phyloP scores from a whole-genome alignment of 2,329 filamentous ascomycete species.

The Davidsoniella virescens region DNA sequence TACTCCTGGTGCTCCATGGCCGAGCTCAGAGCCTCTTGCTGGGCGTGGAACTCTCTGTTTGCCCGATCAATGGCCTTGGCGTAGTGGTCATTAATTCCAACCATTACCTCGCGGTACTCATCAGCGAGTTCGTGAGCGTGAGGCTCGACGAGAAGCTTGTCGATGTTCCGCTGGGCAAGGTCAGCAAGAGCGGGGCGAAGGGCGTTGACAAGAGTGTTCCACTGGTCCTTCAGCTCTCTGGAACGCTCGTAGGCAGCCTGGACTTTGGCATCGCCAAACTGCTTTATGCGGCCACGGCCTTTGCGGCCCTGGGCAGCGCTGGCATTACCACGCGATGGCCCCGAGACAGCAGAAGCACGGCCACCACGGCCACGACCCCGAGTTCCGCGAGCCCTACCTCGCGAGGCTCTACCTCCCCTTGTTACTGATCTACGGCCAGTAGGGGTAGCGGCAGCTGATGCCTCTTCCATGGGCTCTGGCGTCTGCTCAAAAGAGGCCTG shows the following conservation, averaged over 20 bases:
- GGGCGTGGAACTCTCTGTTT: conserved; percentile 14
- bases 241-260: conserved; percentile 47
- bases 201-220: conserved; percentile 43
- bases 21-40: conserved; percentile 7
- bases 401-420: conserved; percentile 19
- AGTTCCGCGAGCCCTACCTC: conserved; percentile 15
- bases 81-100: conserved; percentile 33
- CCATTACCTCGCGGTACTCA: conserved; percentile 35
- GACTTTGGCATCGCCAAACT: conserved; percentile 35
- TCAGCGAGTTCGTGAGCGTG: conserved; percentile 34
- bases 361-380: conserved; percentile 17
- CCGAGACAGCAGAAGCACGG: conserved; percentile 14
- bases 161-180: conserved; percentile 43
- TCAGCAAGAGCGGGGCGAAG: conserved; percentile 50
- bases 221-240: conserved; percentile 49
- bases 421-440: conserved; percentile 13
- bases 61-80: conserved; percentile 15
- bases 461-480: conserved; percentile 19
- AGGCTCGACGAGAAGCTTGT: conserved; percentile 38
- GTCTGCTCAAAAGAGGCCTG: conserved; percentile 23
- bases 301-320: conserved; percentile 11
- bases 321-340: conserved; percentile 15
- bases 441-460: background rate
- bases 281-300: conserved; percentile 37
- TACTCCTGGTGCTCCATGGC: conserved; percentile 12